Evolutionary conservation across 257 asterid genomes (phyloP).

Genomic region (Ophiorrhiza pumila): DNA sequence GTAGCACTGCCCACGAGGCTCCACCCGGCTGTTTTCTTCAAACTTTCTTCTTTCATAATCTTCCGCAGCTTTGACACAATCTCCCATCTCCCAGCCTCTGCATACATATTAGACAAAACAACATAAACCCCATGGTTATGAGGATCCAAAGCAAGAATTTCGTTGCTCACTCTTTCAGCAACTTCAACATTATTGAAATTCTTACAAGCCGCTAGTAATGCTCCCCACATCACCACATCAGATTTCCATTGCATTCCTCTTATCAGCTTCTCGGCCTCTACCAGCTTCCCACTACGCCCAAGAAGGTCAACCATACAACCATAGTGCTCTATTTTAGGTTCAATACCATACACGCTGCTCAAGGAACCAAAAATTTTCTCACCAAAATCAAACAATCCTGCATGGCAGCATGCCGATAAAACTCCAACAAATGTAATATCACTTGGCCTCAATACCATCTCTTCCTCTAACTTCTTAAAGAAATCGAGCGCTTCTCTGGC

Average conservation of each 20-base stretch:
- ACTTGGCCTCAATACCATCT: slow-evolving; percentile 40
- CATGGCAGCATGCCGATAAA: slow-evolving; percentile 78
- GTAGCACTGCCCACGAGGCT: slow-evolving; percentile 55
- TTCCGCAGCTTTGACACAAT: slow-evolving; percentile 57
- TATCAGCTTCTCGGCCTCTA: slow-evolving; percentile 69
- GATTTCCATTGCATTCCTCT: slow-evolving; percentile 68
- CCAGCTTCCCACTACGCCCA: slow-evolving; percentile 67
- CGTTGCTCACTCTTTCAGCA: slow-evolving; percentile 66
- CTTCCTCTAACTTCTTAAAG: slow-evolving; percentile 45
- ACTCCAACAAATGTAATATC: slow-evolving; percentile 74
- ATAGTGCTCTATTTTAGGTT: slow-evolving; percentile 75
- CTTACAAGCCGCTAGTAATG: slow-evolving; percentile 69
- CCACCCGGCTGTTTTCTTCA: slow-evolving; percentile 73
- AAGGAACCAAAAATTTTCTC: slow-evolving; percentile 49
- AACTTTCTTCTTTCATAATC: slow-evolving; percentile 55
- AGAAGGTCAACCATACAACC: slow-evolving; percentile 84
- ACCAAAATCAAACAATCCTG: slow-evolving; percentile 69
- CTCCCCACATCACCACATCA: slow-evolving; percentile 84
- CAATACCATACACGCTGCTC: slow-evolving; percentile 45
- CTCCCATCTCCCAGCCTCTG: slow-evolving; percentile 85
- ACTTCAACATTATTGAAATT: slow-evolving; percentile 56
- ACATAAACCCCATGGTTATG: slow-evolving; percentile 67
- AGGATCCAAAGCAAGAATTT: slow-evolving; percentile 67
- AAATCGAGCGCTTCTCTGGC: slow-evolving; percentile 59
- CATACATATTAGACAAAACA: slow-evolving; percentile 79